Conservation (phyloP, 768 basidiomycete species). For the Roridomyces roridus region DNA sequence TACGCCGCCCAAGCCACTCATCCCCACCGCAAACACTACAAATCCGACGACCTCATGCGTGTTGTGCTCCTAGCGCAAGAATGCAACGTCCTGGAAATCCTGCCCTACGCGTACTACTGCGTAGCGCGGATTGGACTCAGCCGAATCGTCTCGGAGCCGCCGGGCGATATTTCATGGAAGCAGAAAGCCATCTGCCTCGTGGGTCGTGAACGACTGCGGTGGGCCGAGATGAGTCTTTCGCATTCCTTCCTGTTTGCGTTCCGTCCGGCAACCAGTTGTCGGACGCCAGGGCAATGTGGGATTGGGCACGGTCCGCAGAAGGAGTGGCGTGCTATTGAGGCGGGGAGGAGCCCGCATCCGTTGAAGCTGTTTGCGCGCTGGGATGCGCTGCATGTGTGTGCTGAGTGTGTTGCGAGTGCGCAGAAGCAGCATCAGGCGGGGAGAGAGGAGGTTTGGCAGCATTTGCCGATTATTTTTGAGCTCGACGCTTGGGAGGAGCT, state of each 20-base stretch:
- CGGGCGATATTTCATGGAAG: conserved; percentile 44
- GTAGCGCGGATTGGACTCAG: conserved; percentile 48
- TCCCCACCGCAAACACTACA: conserved; percentile 34
- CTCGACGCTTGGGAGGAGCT: conserved; percentile 25
- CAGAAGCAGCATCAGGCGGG: conserved; percentile 28
- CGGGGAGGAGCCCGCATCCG: conserved; percentile 37
- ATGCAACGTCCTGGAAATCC: conserved; percentile 42
- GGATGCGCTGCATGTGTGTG: conserved; percentile 28
- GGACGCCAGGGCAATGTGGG: conserved; percentile 34
- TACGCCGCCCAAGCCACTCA: conserved; percentile 35
- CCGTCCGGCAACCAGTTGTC: conserved; percentile 37
- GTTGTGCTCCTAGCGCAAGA: conserved; percentile 50
- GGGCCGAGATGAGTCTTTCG: conserved; percentile 47
- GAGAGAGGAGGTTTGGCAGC: conserved; percentile 30
- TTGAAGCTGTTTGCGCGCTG: conserved; percentile 24
- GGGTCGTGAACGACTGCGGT: conserved; percentile 47
- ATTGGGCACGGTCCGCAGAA: conserved; percentile 44
- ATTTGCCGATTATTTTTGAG: conserved; percentile 29
- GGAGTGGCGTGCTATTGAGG: conserved; percentile 51
- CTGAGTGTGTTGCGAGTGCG: conserved; percentile 25
- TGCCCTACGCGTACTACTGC: conserved; percentile 59
- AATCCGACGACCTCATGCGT: conserved; percentile 49
- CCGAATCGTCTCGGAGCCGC: conserved; percentile 42
- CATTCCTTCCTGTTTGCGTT: conserved; percentile 50
- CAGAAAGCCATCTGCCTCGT: conserved; percentile 46